Evolutionary conservation across 208 protist genomes (phyloP), one percentile per base, ranked within the genome.

Genomic region (Trypanosoma mega): DNA sequence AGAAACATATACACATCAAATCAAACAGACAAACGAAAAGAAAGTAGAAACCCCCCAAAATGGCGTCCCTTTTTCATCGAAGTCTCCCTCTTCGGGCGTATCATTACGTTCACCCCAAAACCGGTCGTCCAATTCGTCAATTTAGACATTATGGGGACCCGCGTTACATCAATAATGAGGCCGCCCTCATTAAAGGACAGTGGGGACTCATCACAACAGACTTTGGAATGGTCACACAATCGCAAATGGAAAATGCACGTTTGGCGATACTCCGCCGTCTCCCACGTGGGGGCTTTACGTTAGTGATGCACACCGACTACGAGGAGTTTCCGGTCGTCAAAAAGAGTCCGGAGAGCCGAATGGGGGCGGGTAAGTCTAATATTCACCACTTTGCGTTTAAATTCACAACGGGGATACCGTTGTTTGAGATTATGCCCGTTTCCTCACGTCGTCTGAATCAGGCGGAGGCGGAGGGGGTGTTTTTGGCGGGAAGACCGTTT

Each of bases 321-420:
- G 86, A 96, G 62, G 85, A 96, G 74, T 96, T 93, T 55, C 86
- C 89, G 2, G 81, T 96, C 12, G 80, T 92, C 45, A 78, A 86
- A 34, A 96, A 96, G 72, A 90, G 82, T 48, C 89, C 89, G 18
- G 85, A 96, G 53, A 90, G 83, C 37, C 89, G 89, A 72, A 96
- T 93, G 89, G 89, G 89, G 9, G 86, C 78, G 0, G 89, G 89
- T 53, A 96, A 96, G 69, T 80, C 78, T 44, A 93, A 92, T 60
- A 96, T 96, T 52, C 89, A 96, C 51, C 89, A 96, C 74, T 96
- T 93, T 55, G 85, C 86, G 6, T 96, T 88, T 74, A 92, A 93
- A 71, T 90, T 96, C 70, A 96, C 89, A 12, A 96, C 89, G 2
- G 89, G 89, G 3, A 64, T 96, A 12, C 89, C 85, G 18, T 64